Conservation (phyloP, 495 filamentous ascomycete genomes). For the Amniculicola lignicola region DNA sequence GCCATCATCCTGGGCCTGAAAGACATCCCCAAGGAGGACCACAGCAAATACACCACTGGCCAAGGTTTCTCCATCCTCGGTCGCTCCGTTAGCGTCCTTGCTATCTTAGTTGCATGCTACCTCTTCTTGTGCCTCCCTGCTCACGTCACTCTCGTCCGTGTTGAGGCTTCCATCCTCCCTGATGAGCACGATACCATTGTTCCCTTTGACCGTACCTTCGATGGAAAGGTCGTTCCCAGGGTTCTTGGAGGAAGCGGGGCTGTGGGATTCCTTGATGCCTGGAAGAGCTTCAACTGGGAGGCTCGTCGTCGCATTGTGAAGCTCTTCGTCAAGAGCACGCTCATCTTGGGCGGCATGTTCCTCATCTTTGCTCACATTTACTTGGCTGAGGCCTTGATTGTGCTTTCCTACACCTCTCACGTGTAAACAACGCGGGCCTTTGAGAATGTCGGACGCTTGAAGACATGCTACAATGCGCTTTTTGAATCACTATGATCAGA, state of each 20-base stretch:
- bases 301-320: constrained; percentile 64
- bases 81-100: constrained; percentile 35
- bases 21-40: constrained; percentile 18
- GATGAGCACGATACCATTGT: constrained; percentile 70
- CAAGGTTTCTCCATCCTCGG: constrained; percentile 21
- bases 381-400: constrained; percentile 15
- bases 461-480: too few species aligned
- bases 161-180: constrained; percentile 68
- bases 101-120: constrained; percentile 41
- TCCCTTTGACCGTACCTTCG: constrained; percentile 71
- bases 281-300: constrained; percentile 64
- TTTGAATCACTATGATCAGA: too few species aligned
- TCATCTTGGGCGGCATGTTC: constrained; percentile 48
- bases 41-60: constrained; percentile 30
- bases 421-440: too few species aligned
- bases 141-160: constrained; percentile 59
- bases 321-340: constrained; percentile 64
- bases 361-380: constrained; percentile 35
- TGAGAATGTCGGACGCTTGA: too few species aligned
- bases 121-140: constrained; percentile 60
- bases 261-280: constrained; percentile 66
- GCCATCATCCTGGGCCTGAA: constrained; percentile 29
- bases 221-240: constrained; percentile 44
- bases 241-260: constrained; percentile 67
- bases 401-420: too few species aligned